phyloP scores from a whole-genome alignment of 2,329 filamentous ascomycete species.

The Trichoderma aggressivum region DNA sequence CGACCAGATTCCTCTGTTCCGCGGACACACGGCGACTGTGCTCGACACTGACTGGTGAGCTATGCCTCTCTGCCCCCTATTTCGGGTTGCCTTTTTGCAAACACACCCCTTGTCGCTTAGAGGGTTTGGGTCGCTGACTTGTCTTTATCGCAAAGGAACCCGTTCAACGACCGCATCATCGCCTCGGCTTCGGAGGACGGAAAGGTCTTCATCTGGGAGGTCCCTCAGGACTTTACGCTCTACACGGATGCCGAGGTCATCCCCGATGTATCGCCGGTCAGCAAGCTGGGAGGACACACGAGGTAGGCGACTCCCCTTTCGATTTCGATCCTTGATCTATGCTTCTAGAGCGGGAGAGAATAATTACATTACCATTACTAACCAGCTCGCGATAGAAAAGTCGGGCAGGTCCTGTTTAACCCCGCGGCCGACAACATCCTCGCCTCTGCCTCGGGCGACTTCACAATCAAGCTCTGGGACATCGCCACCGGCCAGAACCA shows the following conservation, averaged over 20 bases:
- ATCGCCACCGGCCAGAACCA: slow-evolving; percentile 72
- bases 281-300: slow-evolving; percentile 81
- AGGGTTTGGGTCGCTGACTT: slow-evolving; percentile 22
- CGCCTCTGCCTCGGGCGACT: slow-evolving; percentile 91
- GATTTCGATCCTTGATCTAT: neutral
- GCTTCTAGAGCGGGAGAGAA: neutral
- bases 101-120: neutral
- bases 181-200: slow-evolving; percentile 95
- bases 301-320: slow-evolving; percentile 52
- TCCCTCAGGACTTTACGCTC: slow-evolving; percentile 82
- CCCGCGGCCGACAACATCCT: slow-evolving; percentile 93
- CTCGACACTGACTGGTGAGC: slow-evolving; percentile 92
- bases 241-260: slow-evolving; percentile 83
- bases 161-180: slow-evolving; percentile 90
- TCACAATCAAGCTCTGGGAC: slow-evolving; percentile 95
- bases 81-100: neutral
- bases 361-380: slow-evolving; percentile 21
- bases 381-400: slow-evolving; percentile 61
- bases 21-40: slow-evolving; percentile 91
- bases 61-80: slow-evolving; percentile 16
- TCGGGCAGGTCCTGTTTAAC: slow-evolving; percentile 97
- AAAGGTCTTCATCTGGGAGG: slow-evolving; percentile 95
- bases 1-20: slow-evolving; percentile 89
- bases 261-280: slow-evolving; percentile 73
- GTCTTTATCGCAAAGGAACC: slow-evolving; percentile 61